These are phyloP conservation scores for Collybiopsis confluens DNA, from an alignment of 768 basidiomycete species.

Conservation along the genomic window DNA sequence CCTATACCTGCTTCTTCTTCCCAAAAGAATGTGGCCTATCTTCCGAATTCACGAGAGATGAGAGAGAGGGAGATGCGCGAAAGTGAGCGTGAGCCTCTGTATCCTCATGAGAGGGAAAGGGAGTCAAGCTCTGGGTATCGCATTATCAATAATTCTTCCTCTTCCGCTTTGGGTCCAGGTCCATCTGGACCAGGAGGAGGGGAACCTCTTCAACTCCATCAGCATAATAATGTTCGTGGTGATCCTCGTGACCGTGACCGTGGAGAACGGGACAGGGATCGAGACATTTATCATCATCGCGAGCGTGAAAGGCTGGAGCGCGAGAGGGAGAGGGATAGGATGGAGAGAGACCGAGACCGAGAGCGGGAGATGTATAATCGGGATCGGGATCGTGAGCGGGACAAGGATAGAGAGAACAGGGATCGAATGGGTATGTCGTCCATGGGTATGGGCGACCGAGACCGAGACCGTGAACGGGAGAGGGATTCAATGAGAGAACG, in stretches of 20 bases:
- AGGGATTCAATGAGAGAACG: slow-evolving; percentile 16
- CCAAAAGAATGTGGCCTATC: no score
- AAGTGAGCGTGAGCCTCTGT: slow-evolving; percentile 17
- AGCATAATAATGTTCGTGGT: not conserved
- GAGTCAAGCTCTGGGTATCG: slow-evolving; percentile 15
- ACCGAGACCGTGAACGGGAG: slow-evolving; percentile 13
- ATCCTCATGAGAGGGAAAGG: slow-evolving; percentile 17
- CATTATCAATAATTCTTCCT: slow-evolving; percentile 13
- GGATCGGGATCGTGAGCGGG: slow-evolving; percentile 18
- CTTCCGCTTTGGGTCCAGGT: no score
- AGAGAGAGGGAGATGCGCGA: slow-evolving; percentile 14
- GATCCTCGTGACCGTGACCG: not conserved
- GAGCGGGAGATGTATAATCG: slow-evolving; percentile 16
- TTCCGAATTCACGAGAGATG: no score
- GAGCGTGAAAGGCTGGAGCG: not conserved
- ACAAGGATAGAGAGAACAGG: slow-evolving; percentile 15
- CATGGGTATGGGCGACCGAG: slow-evolving; percentile 7
- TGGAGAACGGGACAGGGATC: no score
- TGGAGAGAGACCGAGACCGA: slow-evolving; percentile 21
- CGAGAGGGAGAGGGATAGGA: slow-evolving; percentile 18
- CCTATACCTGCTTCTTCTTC: not conserved
- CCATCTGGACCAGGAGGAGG: not conserved
- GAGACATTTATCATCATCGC: not conserved
- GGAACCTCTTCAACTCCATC: not conserved
- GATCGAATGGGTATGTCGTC: slow-evolving; percentile 12